Conservation (phyloP, 108 stramenopile genomes). For the Cyclotella cryptica region DNA sequence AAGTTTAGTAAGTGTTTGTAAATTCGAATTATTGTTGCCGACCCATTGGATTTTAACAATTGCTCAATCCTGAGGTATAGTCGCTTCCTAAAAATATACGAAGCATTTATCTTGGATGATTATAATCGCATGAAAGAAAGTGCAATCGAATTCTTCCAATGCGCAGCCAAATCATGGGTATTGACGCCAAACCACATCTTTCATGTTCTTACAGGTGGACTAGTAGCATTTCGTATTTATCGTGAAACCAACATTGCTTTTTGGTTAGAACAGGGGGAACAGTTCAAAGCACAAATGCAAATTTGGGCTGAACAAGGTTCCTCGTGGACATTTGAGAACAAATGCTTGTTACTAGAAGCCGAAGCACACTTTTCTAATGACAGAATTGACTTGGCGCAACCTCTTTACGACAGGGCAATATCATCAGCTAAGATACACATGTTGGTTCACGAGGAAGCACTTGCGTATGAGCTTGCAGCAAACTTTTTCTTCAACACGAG, state of each 20-base stretch:
- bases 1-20: neutral
- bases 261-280: neutral
- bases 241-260: neutral
- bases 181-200: too few relatives aligned
- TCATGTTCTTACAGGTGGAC: neutral
- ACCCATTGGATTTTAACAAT: too few relatives aligned
- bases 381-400: slow-evolving; percentile 1
- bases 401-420: slow-evolving; percentile 22
- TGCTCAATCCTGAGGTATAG: too few relatives aligned
- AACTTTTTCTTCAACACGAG: neutral
- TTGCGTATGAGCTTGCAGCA: neutral
- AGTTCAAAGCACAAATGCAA: slow-evolving; percentile 7
- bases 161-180: neutral
- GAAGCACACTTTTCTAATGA: slow-evolving; percentile 17
- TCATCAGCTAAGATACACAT: slow-evolving; percentile 10
- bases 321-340: slow-evolving; percentile 31
- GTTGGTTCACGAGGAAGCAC: slow-evolving; percentile 20
- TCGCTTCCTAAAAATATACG: neutral
- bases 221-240: slow-evolving; percentile 17
- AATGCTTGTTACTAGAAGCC: slow-evolving; percentile 19
- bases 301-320: slow-evolving; percentile 10
- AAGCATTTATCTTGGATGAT: neutral
- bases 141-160: neutral
- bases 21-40: neutral
- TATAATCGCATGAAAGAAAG: neutral